Base-by-base conservation (phyloP, 306 rosid species). In the Trichosanthes truncata region DNA sequence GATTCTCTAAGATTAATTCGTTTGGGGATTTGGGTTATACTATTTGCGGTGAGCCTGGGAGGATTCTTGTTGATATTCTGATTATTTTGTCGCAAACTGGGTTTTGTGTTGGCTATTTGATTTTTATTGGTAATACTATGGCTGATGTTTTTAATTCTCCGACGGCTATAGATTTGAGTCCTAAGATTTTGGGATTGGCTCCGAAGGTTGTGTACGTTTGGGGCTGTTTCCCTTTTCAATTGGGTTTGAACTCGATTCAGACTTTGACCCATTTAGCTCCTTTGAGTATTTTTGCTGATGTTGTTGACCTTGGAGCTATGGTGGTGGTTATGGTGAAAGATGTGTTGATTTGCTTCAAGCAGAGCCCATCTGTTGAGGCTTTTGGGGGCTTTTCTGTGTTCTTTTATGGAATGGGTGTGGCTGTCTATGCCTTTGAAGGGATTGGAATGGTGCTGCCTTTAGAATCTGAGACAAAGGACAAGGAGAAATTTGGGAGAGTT, bases 391-490 rank as follows among this genome's bases (percentile, higher is more conserved):
- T 88, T 33, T 85, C 89, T 12, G 66, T 85, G 23, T 86, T 88
- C 73, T 86, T 86, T 38, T 89, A 86, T 48, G 88, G 88, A 0
- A 9, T 86, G 43, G 90, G 92, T 3, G 92, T 89, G 69, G 85
- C 86, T 36, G 87, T 87, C 6, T 89, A 89, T 48, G 81, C 90
- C 2, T 89, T 89, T 63, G 92, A 88, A 80, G 88, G 89, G 29
- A 62, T 83, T 68, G 92, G 89, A 12, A 86, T 88, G 92, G 89
- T 83, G 48, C 49, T 88, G 80, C 92, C 92, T 7, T 36, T 88
- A 29, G 92, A 88, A 65, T 81, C 92, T 6, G 92, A 88, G 83
- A 68, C 83, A 14, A 86, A 79, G 81, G 77, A 86, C 10, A 88
- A 88, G 78, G 83, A 81, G 6, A 86, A 79, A 21, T 88, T 84